A percentile compares a stretch with the other conserved stretches of the same genome.
These are phyloP conservation scores for Elongisporangium senticosum DNA, from an alignment of 352 stramenopile genomes.

Conservation along the genomic window DNA sequence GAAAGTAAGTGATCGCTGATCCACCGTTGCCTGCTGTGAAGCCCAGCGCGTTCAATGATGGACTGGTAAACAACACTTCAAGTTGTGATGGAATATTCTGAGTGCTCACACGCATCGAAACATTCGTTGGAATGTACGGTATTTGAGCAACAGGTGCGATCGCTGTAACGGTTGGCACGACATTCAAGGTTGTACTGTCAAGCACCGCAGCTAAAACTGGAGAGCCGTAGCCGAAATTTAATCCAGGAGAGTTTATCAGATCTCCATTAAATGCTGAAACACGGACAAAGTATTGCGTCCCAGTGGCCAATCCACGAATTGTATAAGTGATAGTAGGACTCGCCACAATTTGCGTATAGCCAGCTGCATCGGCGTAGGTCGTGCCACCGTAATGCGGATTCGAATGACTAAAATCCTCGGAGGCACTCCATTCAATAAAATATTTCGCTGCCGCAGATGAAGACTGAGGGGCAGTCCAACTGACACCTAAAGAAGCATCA, in stretches of 20 bases:
- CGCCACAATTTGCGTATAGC: slow-evolving; percentile 42
- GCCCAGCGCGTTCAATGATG: slow-evolving; percentile 58
- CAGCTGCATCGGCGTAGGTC: slow-evolving; percentile 41
- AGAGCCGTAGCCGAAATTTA: slow-evolving; percentile 50
- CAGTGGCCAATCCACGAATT: slow-evolving; percentile 76
- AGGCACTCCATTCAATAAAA: slow-evolving; percentile 31
- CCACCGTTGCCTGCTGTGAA: slow-evolving; percentile 57
- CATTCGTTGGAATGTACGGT: slow-evolving; percentile 60
- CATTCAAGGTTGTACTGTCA: slow-evolving; percentile 10
- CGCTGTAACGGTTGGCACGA: slow-evolving; percentile 15
- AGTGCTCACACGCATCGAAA: slow-evolving; percentile 75
- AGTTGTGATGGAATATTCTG: slow-evolving; percentile 68
- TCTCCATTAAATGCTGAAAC: slow-evolving; percentile 89
- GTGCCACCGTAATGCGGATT: slow-evolving; percentile 20
- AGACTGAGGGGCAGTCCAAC: slow-evolving; percentile 38
- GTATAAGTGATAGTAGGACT: slow-evolving; percentile 45
- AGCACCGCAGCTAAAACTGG: slow-evolving; percentile 50
- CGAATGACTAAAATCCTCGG: slow-evolving; percentile 10
- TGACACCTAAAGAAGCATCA: slow-evolving; percentile 52
- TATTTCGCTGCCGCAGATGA: slow-evolving; percentile 37
- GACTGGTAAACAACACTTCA: slow-evolving; percentile 67
- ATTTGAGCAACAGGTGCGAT: slow-evolving; percentile 44
- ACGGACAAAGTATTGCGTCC: slow-evolving; percentile 81
- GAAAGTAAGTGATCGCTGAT: slow-evolving; percentile 54
- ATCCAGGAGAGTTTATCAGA: slow-evolving; percentile 5